These are phyloP conservation scores for Diutina pseudorugosa DNA, from an alignment of 1,139 yeast genomes.

Conservation along the genomic window DNA sequence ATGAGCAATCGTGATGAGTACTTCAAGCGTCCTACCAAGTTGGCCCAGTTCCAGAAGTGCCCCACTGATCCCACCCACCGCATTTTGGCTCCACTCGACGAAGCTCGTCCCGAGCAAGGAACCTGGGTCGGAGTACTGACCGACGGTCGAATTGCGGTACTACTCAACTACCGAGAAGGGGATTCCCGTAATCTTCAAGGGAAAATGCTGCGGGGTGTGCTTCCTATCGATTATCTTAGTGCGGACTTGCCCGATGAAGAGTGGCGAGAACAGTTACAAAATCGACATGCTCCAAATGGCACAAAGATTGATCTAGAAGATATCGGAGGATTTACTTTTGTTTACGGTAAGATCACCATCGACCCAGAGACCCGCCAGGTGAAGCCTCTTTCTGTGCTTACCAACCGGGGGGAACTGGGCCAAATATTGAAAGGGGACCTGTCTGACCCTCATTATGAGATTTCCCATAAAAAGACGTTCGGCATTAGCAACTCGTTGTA, in stretches of 20 bases:
- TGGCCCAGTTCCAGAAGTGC: conserved; percentile 25
- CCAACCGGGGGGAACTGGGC: conserved; percentile 37
- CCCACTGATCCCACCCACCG: conserved; percentile 7
- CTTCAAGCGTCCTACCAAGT: conserved; percentile 57
- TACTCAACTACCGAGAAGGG: conserved; percentile 57
- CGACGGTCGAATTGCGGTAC: conserved; percentile 54
- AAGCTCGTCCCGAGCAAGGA: conserved; percentile 67
- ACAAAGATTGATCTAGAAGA: conserved; percentile 16
- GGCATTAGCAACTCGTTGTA: conserved; percentile 56
- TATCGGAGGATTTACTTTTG: conserved; percentile 76
- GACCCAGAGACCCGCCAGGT: conserved; percentile 12
- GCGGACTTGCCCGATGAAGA: conserved; percentile 25
- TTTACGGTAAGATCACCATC: conserved; percentile 48
- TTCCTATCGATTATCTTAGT: conserved; percentile 48
- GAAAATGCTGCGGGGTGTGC: conserved; percentile 56
- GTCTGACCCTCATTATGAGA: conserved; percentile 8
- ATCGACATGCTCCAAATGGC: conserved; percentile 4
- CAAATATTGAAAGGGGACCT: conserved; percentile 14
- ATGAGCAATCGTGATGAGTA: conserved; percentile 83
- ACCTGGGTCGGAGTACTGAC: conserved; percentile 81
- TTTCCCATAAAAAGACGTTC: conserved; percentile 18
- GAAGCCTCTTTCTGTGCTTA: conserved; percentile 33
- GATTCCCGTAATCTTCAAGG: conserved; percentile 12
- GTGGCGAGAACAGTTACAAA: conserved; percentile 32
- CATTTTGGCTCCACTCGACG: conserved; percentile 63